Percentiles rank a stretch among this genome's conserved stretches.
Evolutionary conservation across 345 rosid genomes (phyloP).

Genomic region (Physaria fendleri): DNA sequence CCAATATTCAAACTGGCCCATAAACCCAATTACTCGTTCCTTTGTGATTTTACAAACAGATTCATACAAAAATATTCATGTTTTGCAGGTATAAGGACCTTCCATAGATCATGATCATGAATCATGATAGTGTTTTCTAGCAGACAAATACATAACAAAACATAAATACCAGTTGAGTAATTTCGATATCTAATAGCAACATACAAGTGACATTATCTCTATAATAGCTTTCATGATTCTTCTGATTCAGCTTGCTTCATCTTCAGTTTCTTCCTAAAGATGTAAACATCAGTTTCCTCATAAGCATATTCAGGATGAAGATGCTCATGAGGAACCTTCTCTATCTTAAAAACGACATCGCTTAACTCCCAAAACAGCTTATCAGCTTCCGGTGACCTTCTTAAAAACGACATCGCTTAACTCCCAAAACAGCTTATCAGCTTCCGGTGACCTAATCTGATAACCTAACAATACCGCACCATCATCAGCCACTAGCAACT

Average conservation of each 20-base stretch:
- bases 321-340: conserved; percentile 79
- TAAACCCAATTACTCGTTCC: background rate
- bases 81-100: too few relatives aligned
- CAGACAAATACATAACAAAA: background rate
- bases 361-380: conserved; percentile 72
- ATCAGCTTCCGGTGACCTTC: conserved; percentile 90
- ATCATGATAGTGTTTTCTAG: too few relatives aligned
- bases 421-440: conserved; percentile 81
- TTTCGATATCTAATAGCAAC: background rate
- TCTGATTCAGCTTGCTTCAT: conserved; percentile 6
- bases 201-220: background rate
- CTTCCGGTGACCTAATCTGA: conserved; percentile 85
- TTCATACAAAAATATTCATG: too few relatives aligned
- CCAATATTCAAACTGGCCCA: background rate
- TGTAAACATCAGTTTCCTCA: conserved; percentile 75
- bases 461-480: conserved; percentile 73
- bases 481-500: conserved; percentile 54
- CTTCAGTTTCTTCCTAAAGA: conserved; percentile 57
- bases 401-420: conserved; percentile 45
- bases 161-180: too few relatives aligned
- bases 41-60: too few relatives aligned
- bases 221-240: background rate
- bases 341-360: conserved; percentile 51
- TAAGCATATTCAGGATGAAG: conserved; percentile 74
- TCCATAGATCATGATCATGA: too few relatives aligned